Evolutionary conservation across 2,329 filamentous ascomycete species (phyloP), one percentile per base, ranked within the genome.

Genomic region (Huntiella bhutanensis): DNA sequence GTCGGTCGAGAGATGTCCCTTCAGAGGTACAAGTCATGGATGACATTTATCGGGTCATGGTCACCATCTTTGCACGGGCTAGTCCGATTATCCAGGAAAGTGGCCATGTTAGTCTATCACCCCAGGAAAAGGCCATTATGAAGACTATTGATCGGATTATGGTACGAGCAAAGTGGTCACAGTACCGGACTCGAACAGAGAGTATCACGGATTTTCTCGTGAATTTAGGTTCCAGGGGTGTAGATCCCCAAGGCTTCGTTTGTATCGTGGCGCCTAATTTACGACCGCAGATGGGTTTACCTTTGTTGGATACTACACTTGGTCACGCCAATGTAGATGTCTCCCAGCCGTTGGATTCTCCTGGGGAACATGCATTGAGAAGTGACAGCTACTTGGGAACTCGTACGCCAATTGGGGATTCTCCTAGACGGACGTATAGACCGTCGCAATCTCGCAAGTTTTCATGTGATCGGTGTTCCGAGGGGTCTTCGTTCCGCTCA

Each of bases 401-500:
- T 19, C 17, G 17, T 19, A 19, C 17, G 17, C 17, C 17, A 13
- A 37, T 39, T 11, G 47, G 45, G 33, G 37, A 37, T 33, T 39
- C 47, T 13, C 32, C 42, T 13, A 43, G 47, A 17, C 36, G 34
- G 6, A 12, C n/a, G 8, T 37, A 35, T 16, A 38, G 33, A 48
- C 69, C 69, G 19, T 65, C 68, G 16, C 72, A 75, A 17, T 71
- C 84, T 44, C 73, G 76, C 17, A 82, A 84, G 53, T 79, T 86
- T 59, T 0, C 57, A 64, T 95, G 87, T 60, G 66, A 68, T 13
- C 73, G 80, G 54, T 95, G 87, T 64, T 77, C 79, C 53, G 82
- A 85, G 55, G 79, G 86, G 51, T 86, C 87, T 4, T 19, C 17
- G 17, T 95, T 94, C 59, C 80, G 87, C 40, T 87, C 87, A 49